These are phyloP conservation scores for Naganishia liquefaciens DNA, from an alignment of 1,284 basidiomycete genomes.

Conservation along the genomic window DNA sequence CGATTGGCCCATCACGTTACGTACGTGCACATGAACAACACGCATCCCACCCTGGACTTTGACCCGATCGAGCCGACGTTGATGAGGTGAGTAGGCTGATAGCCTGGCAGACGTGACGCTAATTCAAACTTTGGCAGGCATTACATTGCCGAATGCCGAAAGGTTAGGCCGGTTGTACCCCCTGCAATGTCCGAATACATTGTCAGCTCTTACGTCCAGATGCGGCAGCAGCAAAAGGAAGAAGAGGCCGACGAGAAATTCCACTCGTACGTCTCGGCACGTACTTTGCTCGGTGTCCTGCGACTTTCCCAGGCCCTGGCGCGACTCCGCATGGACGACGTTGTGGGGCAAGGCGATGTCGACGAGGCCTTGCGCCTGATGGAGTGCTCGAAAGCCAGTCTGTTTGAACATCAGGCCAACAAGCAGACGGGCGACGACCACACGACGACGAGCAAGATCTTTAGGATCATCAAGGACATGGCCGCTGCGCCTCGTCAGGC, in stretches of 20 bases:
- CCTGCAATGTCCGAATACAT: constrained; percentile 86
- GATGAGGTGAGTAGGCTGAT: constrained; percentile 67
- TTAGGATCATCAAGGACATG: constrained; percentile 86
- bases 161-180: constrained; percentile 83
- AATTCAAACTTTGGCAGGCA: constrained; percentile 62
- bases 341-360: constrained; percentile 82
- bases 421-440: constrained; percentile 63
- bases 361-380: constrained; percentile 96
- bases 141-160: constrained; percentile 92
- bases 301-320: constrained; percentile 94
- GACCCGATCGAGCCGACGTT: constrained; percentile 80
- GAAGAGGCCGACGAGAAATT: constrained; percentile 85
- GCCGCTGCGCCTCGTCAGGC: constrained; percentile 55
- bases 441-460: constrained; percentile 78
- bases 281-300: constrained; percentile 91
- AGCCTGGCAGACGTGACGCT: neutral
- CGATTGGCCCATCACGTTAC: constrained; percentile 95
- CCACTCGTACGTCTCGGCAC: constrained; percentile 93
- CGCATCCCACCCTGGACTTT: constrained; percentile 74
- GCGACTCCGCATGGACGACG: constrained; percentile 77
- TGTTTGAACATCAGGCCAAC: constrained; percentile 72
- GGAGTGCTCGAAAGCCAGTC: constrained; percentile 90
- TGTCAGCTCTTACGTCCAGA: constrained; percentile 90
- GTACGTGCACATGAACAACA: constrained; percentile 94
- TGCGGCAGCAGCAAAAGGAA: constrained; percentile 89